Evolutionary conservation across 306 rosid genomes (phyloP), one percentile per base, ranked within the genome.

Genomic region (Cucurbita moschata): DNA sequence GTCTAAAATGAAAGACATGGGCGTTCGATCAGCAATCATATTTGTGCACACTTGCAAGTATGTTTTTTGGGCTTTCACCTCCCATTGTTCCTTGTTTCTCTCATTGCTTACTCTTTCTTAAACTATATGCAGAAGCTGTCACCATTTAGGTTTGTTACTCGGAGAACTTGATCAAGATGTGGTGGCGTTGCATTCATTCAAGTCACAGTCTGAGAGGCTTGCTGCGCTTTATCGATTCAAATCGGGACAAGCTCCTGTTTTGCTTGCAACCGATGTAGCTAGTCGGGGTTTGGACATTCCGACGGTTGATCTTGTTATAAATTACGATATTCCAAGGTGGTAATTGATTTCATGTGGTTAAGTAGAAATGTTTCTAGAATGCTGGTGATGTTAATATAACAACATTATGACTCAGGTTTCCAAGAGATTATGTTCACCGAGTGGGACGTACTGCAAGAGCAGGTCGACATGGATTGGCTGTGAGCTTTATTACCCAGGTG

Each of bases 361-460:
- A 7, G 13, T 47, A 13, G 57, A 47, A 68, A 43, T 68, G 43
- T 68, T 68, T 6, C 14, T 1, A 61, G 18, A 42, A 47, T 40
- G 74, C 71, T 71, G 72, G 21, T 42, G 50, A 30, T 59, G 19
- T 18, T 78, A 72, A 72, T 78, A 5, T 86, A 63, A 77, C 23
- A 0, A 59, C 59, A 18, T 43, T 64, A 51, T 39, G 40, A 64
- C 84, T 60, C 88, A 90, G 96, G 88, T 78, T 81, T 72, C 92
- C 94, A 21, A 85, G 84, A 64, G 98, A 93, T 79, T 93, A 90
- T 83, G 82, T 89, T 76, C 97, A 90, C 60, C 94, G 98, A 42
- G 98, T 93, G 26, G 98, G 98, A 52, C 94, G 94, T 78, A 93
- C 94, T 30, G 94, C 96, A 74, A 89, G 98, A 84, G 98, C 96